Evolutionary conservation across 1,284 basidiomycete species (phyloP).

Genomic region (Cryptococcus depauperatus): DNA sequence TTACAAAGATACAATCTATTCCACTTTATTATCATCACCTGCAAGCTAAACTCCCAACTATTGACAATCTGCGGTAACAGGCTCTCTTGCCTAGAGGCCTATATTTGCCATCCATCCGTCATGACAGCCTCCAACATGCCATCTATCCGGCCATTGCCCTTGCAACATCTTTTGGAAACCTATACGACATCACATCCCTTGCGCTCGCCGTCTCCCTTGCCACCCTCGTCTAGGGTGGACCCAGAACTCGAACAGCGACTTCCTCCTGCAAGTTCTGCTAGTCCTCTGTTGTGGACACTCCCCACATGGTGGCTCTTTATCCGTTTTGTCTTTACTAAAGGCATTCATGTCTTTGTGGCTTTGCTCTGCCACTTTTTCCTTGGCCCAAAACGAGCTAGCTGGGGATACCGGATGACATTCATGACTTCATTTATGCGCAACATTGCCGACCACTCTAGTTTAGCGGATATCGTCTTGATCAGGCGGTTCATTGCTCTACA

Average conservation of each 20-base stretch:
- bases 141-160: constrained; percentile 12
- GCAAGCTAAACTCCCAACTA: no score
- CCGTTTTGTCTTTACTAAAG: constrained; percentile 35
- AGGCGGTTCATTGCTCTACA: constrained; percentile 73
- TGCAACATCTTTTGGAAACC: constrained; percentile 27
- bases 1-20: no score
- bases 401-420: constrained; percentile 46
- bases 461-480: constrained; percentile 78
- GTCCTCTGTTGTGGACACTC: constrained; percentile 33
- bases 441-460: constrained; percentile 68
- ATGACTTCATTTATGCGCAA: constrained; percentile 63
- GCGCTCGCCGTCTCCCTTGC: constrained; percentile 38
- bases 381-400: constrained; percentile 41
- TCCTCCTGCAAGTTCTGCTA: constrained; percentile 29
- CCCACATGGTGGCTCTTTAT: constrained; percentile 38
- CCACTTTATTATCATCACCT: no score
- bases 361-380: constrained; percentile 34
- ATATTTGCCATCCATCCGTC: no score
- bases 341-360: constrained; percentile 36
- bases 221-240: constrained; percentile 40
- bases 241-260: constrained; percentile 31
- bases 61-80: no score
- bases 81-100: no score
- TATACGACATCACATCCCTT: constrained; percentile 39
- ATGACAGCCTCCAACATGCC: neutral